Base-by-base conservation (phyloP, 192 early-diverging fungal species). In the Coemansia interrupta region DNA sequence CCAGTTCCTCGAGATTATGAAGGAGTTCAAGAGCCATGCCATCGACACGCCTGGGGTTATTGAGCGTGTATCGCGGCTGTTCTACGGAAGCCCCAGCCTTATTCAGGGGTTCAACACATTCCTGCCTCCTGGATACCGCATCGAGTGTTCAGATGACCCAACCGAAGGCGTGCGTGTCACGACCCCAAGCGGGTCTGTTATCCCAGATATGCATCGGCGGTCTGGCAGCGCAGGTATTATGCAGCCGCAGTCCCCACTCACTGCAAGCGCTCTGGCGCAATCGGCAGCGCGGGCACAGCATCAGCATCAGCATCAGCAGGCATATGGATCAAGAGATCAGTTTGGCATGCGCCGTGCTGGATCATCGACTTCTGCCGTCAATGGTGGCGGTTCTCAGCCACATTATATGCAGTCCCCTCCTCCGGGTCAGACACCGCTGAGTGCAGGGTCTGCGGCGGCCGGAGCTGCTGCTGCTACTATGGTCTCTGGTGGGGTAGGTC, bases 101-200 rank as follows among this genome's bases (percentile, higher is more conserved):
- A 96, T 99, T 32, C 91, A 87, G 49, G 97, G 97, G 17, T 99
- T 99, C 78, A 99, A 99, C 78, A 97, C 97, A 1, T 99, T 99
- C 63, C 64, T 99, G 58, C 97, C 97, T n/a, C 92, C 94, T 14
- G 97, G 97, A 0, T 99, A 97, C 66, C 86, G 88, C 52, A 93
- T 99, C 50, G 94, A 98, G 69, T 89, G 92, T 60, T 87, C 89
- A 0, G 86, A 81, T 36, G 91, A 93, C 65, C 87, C 89, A 4
- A 61, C 81, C 13, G 91, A 94, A 49, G 80, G 82, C 39, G 91
- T 98, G 49, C 81, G 86, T 26, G 96, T 98, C 13, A 94, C 88
- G 2, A 96, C 95, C 1, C 95, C 95, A 22, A 84, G 83, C 22
- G 87, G 87, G 0, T 68, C 73, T 18, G 65, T 72, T 24, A 76